Evolutionary conservation across 768 basidiomycete genomes (phyloP), one percentile per base, ranked within the genome.

Genomic region (Boletus sensibilis): DNA sequence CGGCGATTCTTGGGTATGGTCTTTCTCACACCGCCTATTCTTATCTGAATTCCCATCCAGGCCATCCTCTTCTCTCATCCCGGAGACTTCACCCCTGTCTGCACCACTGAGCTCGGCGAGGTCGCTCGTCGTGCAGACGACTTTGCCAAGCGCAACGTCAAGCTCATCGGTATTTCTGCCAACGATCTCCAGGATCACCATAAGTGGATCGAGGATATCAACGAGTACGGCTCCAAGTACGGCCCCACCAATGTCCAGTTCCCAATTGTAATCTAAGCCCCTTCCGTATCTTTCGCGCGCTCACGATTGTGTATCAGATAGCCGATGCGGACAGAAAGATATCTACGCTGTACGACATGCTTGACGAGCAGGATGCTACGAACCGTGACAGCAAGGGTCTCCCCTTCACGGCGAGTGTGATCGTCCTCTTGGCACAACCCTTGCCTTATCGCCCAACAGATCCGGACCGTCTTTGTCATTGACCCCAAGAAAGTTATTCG

Each of bases 401-500:
- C 42, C 97, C 97, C 21, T 94, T 98, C 80, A 99, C 97, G 46
- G 93, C 87, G 61, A 49, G 53, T 56, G 53, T 18, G 10, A 46
- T 27, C 18, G 13, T 35, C 14, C 20, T 16, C 20, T 38, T 34
- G 29, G 25, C 37, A 40, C 27, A 38, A 38, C 11, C 14, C 29
- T 40, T 6, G 20, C 14, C 49, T 56, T 37, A 60, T 42, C 43
- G 52, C 50, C 25, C 43, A 34, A 18, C 54, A 92, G 88, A 85
- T 99, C 75, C 89, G 97, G 57, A 97, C 94, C 9, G 97, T 99
- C 58, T 99, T 96, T 75, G 78, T 99, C 62, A 93, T 99, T 67
- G 97, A 99, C 77, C 95, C 97, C 43, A 93, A 92, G 77, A 94
- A 97, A 78, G 81, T 85, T 66, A 97, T 99, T 70, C 90, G 96